A percentile compares a stretch with the other conserved stretches of the same genome.
These are phyloP conservation scores for Rehmannia glutinosa DNA, from an alignment of 257 asterid species.

Conservation along the genomic window DNA sequence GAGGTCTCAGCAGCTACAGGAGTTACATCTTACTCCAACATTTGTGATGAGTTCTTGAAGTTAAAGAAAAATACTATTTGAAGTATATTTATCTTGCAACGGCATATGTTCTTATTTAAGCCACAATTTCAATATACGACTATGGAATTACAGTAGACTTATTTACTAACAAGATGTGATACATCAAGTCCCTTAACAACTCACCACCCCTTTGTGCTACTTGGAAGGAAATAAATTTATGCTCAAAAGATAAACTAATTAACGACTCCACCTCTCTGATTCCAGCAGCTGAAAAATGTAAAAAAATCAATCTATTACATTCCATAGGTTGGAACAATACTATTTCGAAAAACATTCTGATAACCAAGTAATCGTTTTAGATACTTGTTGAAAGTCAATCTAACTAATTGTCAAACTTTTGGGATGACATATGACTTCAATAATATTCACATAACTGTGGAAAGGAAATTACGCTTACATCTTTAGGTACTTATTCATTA, in stretches of 20 bases:
- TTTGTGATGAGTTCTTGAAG: not conserved
- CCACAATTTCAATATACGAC: not conserved
- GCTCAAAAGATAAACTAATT: not conserved
- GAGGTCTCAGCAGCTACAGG: not conserved
- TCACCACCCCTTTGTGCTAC: not conserved
- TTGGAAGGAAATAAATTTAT: not conserved
- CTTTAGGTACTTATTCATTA: not conserved
- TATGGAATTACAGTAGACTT: not conserved
- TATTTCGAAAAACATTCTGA: not conserved
- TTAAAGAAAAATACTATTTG: not conserved
- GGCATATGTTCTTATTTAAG: not conserved
- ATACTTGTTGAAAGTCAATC: not conserved
- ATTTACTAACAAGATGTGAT: not conserved
- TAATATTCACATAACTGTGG: not conserved
- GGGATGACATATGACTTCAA: not conserved
- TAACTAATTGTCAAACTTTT: not conserved
- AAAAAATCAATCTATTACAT: not conserved
- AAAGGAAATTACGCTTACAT: not conserved
- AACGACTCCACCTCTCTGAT: not conserved
- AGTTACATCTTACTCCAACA: not conserved
- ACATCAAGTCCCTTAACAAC: not conserved
- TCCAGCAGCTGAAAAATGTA: not conserved
- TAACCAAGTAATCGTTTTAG: not conserved
- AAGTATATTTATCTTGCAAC: not conserved
- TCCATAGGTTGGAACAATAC: not conserved